phyloP scores from a whole-genome alignment of 2,329 filamentous ascomycete genomes.

The Claviceps quebecensis region DNA sequence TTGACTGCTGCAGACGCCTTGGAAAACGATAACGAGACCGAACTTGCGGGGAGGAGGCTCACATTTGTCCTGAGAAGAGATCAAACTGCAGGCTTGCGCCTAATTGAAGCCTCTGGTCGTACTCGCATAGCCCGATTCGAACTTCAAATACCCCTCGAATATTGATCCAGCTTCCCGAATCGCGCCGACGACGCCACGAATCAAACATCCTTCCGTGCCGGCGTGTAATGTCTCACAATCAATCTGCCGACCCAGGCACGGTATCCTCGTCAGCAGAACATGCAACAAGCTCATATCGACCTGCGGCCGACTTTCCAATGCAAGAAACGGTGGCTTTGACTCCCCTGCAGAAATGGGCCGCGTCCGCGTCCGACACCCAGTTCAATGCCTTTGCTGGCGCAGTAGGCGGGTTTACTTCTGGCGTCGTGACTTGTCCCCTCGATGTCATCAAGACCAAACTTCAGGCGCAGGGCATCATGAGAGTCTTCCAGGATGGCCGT shows the following conservation, averaged over 20 bases:
- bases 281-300: constrained; percentile 22
- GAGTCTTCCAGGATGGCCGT: constrained; percentile 32
- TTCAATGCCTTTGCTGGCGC: constrained; percentile 82
- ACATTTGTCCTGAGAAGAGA: neutral
- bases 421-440: constrained; percentile 87
- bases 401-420: constrained; percentile 79
- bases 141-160: neutral
- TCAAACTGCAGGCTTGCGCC: neutral
- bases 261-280: constrained; percentile 20
- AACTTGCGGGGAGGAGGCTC: constrained; percentile 3
- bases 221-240: constrained; percentile 37
- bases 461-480: constrained; percentile 83
- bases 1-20: neutral
- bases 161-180: neutral
- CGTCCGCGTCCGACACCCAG: constrained; percentile 42
- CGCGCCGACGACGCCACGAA: neutral
- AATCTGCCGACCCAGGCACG: constrained; percentile 22
- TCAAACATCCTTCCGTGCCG: neutral
- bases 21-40: constrained; percentile 1
- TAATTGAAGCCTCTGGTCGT: neutral
- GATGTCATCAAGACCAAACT: constrained; percentile 99
- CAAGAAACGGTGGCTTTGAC: constrained; percentile 21
- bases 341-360: constrained; percentile 40
- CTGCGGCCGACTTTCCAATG: constrained; percentile 20
- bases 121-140: neutral